Evolutionary conservation across 2,329 filamentous ascomycete genomes (phyloP).

Genomic region (Xylariaceae sp.): DNA sequence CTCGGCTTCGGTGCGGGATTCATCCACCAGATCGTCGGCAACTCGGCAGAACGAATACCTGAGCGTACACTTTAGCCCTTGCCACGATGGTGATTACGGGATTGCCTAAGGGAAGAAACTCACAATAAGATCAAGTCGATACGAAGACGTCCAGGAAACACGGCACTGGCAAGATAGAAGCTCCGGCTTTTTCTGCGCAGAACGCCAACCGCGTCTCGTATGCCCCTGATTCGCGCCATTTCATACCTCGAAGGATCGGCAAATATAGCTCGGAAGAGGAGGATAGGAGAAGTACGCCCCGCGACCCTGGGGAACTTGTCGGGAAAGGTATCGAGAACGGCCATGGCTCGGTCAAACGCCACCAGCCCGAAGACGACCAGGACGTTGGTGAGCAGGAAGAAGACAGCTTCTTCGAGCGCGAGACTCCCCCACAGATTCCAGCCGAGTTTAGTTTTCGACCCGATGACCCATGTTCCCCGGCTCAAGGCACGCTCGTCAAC

Average conservation of each 20-base stretch:
- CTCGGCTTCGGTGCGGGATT: conserved; percentile 48
- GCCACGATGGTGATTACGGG: neutral
- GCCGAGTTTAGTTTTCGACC: conserved; percentile 60
- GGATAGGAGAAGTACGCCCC: conserved; percentile 41
- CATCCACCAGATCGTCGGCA: conserved; percentile 67
- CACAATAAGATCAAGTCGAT: conserved; percentile 62
- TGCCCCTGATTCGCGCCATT: conserved; percentile 49
- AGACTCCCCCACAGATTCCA: conserved; percentile 57
- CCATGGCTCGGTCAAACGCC: conserved; percentile 63
- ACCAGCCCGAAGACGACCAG: conserved; percentile 64
- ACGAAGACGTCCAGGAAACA: conserved; percentile 61
- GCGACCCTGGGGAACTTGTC: conserved; percentile 48
- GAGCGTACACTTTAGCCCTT: conserved; percentile 10
- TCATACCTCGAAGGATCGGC: conserved; percentile 47
- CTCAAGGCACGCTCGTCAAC: conserved; percentile 64
- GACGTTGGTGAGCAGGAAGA: conserved; percentile 65
- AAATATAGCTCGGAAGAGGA: conserved; percentile 48
- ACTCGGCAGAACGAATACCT: conserved; percentile 69
- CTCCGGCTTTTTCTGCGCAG: conserved; percentile 63
- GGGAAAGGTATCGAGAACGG: conserved; percentile 59
- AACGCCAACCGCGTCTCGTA: conserved; percentile 53
- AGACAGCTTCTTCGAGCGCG: conserved; percentile 68
- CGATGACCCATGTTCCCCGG: conserved; percentile 67
- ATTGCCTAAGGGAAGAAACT: conserved; percentile 21
- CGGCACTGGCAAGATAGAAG: conserved; percentile 66